These are phyloP conservation scores for Elymus sibiricus DNA, from an alignment of 176 grass and related monocot genomes.

Conservation along the genomic window DNA sequence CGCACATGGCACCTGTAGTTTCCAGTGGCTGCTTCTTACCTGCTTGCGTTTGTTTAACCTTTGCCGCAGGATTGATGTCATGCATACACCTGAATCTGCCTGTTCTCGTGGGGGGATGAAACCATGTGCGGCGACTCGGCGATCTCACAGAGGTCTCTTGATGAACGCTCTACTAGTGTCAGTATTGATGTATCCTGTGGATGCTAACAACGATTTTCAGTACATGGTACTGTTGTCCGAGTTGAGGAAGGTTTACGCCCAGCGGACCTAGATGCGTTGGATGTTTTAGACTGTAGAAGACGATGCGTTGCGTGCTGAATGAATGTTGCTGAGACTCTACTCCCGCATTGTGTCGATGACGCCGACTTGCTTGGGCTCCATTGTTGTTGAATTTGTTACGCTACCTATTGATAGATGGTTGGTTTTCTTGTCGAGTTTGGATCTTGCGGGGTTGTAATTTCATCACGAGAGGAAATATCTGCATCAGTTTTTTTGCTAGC, in stretches of 20 bases:
- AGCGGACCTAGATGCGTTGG: background rate
- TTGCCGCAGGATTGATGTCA: constrained; percentile 31
- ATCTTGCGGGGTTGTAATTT: background rate
- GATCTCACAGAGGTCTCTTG: background rate
- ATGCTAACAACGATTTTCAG: constrained; percentile 34
- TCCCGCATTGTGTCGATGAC: background rate
- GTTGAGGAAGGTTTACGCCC: background rate
- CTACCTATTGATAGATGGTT: background rate
- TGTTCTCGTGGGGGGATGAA: background rate
- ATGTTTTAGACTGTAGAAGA: constrained; percentile 15
- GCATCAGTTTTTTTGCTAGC: background rate
- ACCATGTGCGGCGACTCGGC: background rate
- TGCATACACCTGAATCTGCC: background rate
- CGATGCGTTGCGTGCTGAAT: background rate
- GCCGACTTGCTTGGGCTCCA: background rate
- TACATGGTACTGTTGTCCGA: background rate
- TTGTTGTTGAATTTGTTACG: background rate
- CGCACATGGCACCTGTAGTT: background rate
- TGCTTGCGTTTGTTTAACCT: background rate
- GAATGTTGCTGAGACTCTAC: background rate
- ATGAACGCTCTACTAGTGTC: background rate
- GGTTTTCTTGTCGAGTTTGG: background rate
- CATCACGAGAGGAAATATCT: background rate
- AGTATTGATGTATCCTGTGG: constrained; percentile 23
- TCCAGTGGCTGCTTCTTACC: background rate